Conservation (phyloP, 306 rosid genomes). For the Cicer chorassanicum region DNA sequence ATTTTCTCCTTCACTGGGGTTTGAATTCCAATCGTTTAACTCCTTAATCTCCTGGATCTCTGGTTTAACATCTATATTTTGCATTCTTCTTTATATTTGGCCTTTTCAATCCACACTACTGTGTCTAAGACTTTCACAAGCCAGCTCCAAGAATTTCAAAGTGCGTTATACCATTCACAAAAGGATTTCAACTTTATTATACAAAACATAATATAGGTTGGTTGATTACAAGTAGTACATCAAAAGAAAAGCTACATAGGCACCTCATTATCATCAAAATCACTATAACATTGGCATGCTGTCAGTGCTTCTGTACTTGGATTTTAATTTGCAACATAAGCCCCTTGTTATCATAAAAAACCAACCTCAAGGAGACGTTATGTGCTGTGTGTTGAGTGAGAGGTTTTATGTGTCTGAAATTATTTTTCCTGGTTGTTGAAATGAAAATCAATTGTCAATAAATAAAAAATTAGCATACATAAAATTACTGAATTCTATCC, state of each 20-base stretch:
- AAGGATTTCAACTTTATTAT: constrained; percentile 21
- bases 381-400: not conserved
- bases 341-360: constrained; percentile 8
- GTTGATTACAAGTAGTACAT: constrained; percentile 3
- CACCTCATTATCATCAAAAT: constrained; percentile 18
- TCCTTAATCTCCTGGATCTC: not conserved
- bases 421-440: constrained; percentile 31
- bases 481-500: constrained; percentile 8
- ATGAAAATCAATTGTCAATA: constrained; percentile 5
- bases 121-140: constrained; percentile 12
- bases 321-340: not conserved
- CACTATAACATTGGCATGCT: constrained; percentile 4
- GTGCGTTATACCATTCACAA: not conserved
- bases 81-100: not conserved
- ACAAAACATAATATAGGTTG: not conserved
- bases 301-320: not conserved
- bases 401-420: constrained; percentile 8
- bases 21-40: too few species aligned
- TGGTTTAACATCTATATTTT: constrained; percentile 22
- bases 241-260: not conserved
- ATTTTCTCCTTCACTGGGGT: too few species aligned
- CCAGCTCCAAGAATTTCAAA: not conserved
- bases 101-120: too few species aligned
- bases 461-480: not conserved
- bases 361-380: not conserved